Conservation (phyloP, 208 protist species). For the Leishmania braziliensis region DNA sequence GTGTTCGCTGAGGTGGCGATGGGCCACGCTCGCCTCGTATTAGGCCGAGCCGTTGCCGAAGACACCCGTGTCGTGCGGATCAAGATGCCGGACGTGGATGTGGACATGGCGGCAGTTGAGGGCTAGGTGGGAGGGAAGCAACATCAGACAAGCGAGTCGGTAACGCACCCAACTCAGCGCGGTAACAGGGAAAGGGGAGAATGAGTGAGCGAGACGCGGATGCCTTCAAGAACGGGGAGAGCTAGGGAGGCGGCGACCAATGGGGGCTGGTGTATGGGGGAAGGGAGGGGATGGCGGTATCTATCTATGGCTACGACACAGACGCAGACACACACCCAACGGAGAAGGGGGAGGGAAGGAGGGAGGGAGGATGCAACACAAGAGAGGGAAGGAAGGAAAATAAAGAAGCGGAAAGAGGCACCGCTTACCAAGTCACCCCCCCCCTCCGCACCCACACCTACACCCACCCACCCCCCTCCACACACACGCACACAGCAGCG, state of each 20-base stretch:
- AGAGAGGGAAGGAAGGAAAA: constrained; percentile 6
- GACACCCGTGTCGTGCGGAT: constrained; percentile 7
- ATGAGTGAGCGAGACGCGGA: background rate
- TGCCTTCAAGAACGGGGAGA: background rate
- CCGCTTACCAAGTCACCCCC: background rate
- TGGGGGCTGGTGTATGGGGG: background rate
- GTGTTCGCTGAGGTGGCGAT: constrained; percentile 10
- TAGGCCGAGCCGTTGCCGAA: background rate
- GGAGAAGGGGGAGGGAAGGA: background rate
- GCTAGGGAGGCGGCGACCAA: background rate
- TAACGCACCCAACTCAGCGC: too few relatives aligned
- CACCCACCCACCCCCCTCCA: too few relatives aligned
- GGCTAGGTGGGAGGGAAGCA: background rate
- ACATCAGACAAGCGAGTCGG: too few relatives aligned
- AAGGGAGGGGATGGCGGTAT: background rate
- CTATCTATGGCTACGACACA: too few relatives aligned
- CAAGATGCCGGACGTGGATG: constrained; percentile 8
- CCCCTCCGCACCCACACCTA: too few relatives aligned
- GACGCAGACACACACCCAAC: too few relatives aligned
- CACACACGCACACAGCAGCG: too few relatives aligned
- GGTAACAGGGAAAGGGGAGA: too few relatives aligned
- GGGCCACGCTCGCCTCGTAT: constrained; percentile 4
- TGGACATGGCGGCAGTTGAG: background rate
- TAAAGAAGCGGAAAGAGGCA: constrained; percentile 9
- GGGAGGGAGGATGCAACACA: background rate